Percentiles rank a stretch among this genome's conserved stretches.
Evolutionary conservation across 129 eudicot genomes (phyloP).

Genomic region (Centella asiatica): DNA sequence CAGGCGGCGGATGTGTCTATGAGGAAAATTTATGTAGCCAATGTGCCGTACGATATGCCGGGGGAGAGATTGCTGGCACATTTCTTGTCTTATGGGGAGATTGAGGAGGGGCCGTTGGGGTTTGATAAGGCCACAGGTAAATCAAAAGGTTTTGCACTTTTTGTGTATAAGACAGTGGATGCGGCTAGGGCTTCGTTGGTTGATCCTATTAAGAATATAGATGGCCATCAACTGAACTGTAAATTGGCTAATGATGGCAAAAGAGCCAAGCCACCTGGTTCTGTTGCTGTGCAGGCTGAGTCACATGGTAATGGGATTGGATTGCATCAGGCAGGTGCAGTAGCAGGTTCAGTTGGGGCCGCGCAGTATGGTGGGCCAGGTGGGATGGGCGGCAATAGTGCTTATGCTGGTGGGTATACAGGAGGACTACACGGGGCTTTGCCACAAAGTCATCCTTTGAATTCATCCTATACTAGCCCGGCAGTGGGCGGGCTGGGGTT

Average conservation of each 20-base stretch:
- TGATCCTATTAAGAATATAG: constrained; percentile 45
- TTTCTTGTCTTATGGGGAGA: constrained; percentile 56
- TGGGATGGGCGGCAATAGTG: constrained; percentile 26
- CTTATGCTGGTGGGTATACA: constrained; percentile 35
- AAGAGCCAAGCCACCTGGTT: constrained; percentile 21
- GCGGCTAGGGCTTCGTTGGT: constrained; percentile 46
- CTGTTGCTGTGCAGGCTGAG: constrained; percentile 2
- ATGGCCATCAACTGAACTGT: constrained; percentile 44
- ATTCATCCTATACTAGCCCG: constrained; percentile 1
- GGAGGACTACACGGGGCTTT: constrained; percentile 24
- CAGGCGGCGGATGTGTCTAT: constrained; percentile 23
- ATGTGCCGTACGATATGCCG: constrained; percentile 46
- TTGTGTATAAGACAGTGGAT: constrained; percentile 58
- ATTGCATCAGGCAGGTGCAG: background rate
- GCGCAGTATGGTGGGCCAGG: constrained; percentile 28
- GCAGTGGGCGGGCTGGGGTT: constrained; percentile 16
- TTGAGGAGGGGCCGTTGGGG: constrained; percentile 63
- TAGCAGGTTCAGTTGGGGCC: constrained; percentile 20
- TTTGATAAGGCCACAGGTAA: constrained; percentile 63
- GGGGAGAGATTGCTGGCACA: constrained; percentile 37
- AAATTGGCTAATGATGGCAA: constrained; percentile 46
- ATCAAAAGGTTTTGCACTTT: constrained; percentile 50
- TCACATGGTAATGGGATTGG: constrained; percentile 13
- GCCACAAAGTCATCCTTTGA: constrained; percentile 13
- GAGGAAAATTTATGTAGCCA: constrained; percentile 52